Percentiles rank a stretch among this genome's conserved stretches.
Conservation (phyloP, 164 flowering plant species). For the Macadamia tetraphylla region DNA sequence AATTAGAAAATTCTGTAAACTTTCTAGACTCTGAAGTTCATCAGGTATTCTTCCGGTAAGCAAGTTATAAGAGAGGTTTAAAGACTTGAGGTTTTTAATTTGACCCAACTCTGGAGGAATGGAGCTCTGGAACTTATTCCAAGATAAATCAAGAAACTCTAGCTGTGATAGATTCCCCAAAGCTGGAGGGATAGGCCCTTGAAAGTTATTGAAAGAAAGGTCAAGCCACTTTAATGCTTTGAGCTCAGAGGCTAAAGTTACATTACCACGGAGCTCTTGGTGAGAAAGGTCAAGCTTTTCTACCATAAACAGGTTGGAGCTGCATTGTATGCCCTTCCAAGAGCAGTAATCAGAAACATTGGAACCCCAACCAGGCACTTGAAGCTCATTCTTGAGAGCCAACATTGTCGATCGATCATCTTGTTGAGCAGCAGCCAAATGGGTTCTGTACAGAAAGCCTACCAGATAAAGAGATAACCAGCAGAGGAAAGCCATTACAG, state of each 20-base stretch:
- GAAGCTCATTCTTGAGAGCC: slow-evolving; percentile 61
- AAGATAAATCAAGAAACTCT: slow-evolving; percentile 80
- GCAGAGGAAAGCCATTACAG: slow-evolving; percentile 25
- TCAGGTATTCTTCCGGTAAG: slow-evolving; percentile 60
- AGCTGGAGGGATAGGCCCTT: slow-evolving; percentile 57
- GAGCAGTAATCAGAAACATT: slow-evolving; percentile 57
- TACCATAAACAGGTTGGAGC: slow-evolving; percentile 44
- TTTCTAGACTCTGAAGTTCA: slow-evolving; percentile 51
- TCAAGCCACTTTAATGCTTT: slow-evolving; percentile 70
- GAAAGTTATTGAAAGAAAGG: slow-evolving; percentile 66
- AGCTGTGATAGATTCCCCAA: slow-evolving; percentile 68
- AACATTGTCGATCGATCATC: slow-evolving; percentile 46
- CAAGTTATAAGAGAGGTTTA: slow-evolving; percentile 72
- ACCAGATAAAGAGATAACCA: slow-evolving; percentile 25
- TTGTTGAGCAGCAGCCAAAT: slow-evolving; percentile 43
- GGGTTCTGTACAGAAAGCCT: slow-evolving; percentile 32
- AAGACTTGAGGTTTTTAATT: slow-evolving; percentile 55
- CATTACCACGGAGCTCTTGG: slow-evolving; percentile 65
- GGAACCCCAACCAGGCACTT: slow-evolving; percentile 47
- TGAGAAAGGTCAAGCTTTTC: slow-evolving; percentile 69
- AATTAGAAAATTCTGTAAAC: slow-evolving; percentile 56
- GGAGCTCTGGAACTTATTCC: slow-evolving; percentile 53
- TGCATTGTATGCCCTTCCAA: slow-evolving; percentile 70
- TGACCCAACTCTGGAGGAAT: slow-evolving; percentile 65
- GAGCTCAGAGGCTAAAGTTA: slow-evolving; percentile 67